Base-by-base conservation (phyloP, 495 filamentous ascomycete species). In the Entonaema liquescens region DNA sequence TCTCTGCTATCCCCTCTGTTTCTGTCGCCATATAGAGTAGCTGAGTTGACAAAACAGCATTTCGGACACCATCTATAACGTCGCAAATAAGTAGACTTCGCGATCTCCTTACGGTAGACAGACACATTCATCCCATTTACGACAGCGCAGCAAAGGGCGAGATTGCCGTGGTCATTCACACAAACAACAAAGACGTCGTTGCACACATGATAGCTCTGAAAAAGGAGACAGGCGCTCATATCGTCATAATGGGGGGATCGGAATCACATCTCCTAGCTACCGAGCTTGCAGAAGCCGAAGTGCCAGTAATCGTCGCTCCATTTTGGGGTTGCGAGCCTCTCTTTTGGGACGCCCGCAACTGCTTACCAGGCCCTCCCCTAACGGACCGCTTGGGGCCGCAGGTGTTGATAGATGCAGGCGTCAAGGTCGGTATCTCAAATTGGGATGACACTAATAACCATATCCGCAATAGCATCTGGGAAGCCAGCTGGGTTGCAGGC, bases 281-380 rank as follows among this genome's bases (percentile, higher is more conserved):
- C 3, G 79, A 82, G 26, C 71, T 85, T 2, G 81, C 81, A 13
- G 72, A 70, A 7, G 77, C 80, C 4, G 56, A 69, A 8, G 78
- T 85, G 26, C 75, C 81, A 0, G 75, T 85, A 4, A 83, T 85
- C n/a, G 61, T 65, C 26, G 61, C 68, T 1, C 68, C 68, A 0
- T 70, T 70, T n/a, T 70, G 68, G 68, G 68, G 68, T 23, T 70
- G 68, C 11, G 68, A 70, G 17, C 68, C 68, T 31, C 62, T 70
- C 19, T 70, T 65, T 25, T 70, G 56, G 49, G 68, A 70, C 19
- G 26, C 49, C n/a, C 68, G 68, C 1, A 61, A 70, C 68, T 70
- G 68, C 21, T 58, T 65, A 42, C 68, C 68, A 9, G 64, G 76
- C 17, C 81, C 79, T 2, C 79, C 79, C 0, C 81, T 82, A 7